Percentiles rank a stretch among this genome's conserved stretches.
phyloP scores from a whole-genome alignment of 345 rosid genomes.

The Syzygium oleosum region DNA sequence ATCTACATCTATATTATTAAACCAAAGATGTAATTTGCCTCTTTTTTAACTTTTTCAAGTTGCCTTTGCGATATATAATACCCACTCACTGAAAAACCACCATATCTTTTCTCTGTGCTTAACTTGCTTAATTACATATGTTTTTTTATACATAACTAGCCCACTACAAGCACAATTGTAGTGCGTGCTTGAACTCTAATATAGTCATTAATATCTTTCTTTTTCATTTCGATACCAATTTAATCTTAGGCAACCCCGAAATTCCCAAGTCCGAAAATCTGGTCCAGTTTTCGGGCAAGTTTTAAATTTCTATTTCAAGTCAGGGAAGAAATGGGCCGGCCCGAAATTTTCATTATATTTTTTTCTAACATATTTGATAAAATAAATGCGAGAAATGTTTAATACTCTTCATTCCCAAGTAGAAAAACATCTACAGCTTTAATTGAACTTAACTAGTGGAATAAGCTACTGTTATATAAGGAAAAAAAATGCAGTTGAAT shows the following conservation, averaged over 20 bases:
- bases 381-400: neutral
- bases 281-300: neutral
- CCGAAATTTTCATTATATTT: neutral
- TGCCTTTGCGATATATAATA: neutral
- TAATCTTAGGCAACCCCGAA: neutral
- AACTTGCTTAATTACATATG: neutral
- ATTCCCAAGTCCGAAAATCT: neutral
- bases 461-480: neutral
- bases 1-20: neutral
- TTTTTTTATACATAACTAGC: neutral
- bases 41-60: neutral
- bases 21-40: neutral
- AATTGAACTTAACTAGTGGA: neutral
- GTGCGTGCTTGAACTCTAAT: neutral
- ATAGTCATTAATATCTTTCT: neutral
- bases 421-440: neutral
- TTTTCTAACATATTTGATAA: neutral
- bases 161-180: neutral
- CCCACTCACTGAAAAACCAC: neutral
- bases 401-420: neutral
- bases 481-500: neutral
- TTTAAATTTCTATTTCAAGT: neutral
- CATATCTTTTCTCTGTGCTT: neutral
- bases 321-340: neutral
- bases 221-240: neutral